Evolutionary conservation across 495 filamentous ascomycete genomes (phyloP).

Genomic region (Gamarada debralockiae): DNA sequence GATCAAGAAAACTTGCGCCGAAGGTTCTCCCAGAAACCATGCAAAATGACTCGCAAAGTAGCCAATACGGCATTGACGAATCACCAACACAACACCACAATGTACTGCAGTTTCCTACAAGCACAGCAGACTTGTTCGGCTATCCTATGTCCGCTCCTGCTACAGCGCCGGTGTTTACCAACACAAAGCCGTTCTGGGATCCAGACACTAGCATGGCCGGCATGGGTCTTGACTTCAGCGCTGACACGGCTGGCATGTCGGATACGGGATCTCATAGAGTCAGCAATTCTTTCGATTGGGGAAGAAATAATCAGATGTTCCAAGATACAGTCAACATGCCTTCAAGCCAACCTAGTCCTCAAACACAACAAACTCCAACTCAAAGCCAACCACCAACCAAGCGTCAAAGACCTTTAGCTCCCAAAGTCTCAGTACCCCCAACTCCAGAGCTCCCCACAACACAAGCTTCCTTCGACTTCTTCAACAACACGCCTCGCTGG

Average conservation of each 20-base stretch:
- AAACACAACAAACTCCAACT: neutral
- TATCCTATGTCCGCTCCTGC: conserved; percentile 69
- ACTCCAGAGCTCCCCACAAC: conserved; percentile 6
- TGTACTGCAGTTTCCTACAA: conserved; percentile 34
- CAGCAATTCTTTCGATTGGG: conserved; percentile 45
- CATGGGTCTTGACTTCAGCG: conserved; percentile 53
- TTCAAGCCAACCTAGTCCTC: conserved; percentile 5
- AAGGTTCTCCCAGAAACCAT: conserved; percentile 43
- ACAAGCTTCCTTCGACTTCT: conserved; percentile 14
- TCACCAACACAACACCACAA: conserved; percentile 30
- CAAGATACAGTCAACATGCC: conserved; percentile 32
- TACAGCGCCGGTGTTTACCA: conserved; percentile 60
- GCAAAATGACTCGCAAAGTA: conserved; percentile 46
- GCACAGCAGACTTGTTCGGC: conserved; percentile 64
- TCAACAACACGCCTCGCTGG: neutral
- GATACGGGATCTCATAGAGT: conserved; percentile 28
- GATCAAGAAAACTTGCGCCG: conserved; percentile 46
- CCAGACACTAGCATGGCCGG: conserved; percentile 46
- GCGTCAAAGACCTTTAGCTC: conserved; percentile 23
- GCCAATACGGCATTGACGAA: conserved; percentile 23
- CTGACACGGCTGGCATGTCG: conserved; percentile 31
- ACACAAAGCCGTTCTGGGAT: conserved; percentile 74
- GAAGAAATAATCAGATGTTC: conserved; percentile 41
- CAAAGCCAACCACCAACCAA: conserved; percentile 4
- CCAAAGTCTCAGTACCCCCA: conserved; percentile 15